These are phyloP conservation scores for Eucalyptus pauciflora DNA, from an alignment of 345 rosid species.

Conservation along the genomic window DNA sequence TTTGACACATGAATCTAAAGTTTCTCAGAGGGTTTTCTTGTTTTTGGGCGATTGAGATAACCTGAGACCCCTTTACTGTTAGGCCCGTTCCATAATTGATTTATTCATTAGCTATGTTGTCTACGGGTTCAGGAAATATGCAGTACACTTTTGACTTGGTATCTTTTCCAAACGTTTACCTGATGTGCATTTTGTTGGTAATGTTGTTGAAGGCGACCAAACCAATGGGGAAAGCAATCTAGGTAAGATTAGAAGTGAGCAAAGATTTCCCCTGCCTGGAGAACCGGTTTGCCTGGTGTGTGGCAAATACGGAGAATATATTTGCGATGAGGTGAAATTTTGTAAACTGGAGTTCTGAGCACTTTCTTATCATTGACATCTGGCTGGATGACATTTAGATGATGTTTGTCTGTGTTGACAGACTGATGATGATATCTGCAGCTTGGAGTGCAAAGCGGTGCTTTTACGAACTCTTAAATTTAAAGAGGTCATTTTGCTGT, in stretches of 20 bases:
- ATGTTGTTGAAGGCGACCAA: conserved; percentile 6
- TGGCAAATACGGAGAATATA: conserved; percentile 69
- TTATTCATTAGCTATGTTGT: neutral
- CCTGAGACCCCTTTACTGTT: neutral
- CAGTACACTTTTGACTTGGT: neutral
- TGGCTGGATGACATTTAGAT: neutral
- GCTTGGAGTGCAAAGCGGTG: conserved; percentile 57
- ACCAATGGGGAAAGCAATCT: neutral
- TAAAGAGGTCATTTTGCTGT: conserved; percentile 19
- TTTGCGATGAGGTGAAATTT: conserved; percentile 49
- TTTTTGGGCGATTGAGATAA: neutral
- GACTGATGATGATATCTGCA: conserved; percentile 77
- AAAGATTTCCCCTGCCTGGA: conserved; percentile 44
- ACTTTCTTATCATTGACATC: neutral
- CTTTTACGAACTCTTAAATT: conserved; percentile 31
- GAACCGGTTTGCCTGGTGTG: conserved; percentile 62
- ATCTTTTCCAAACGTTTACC: neutral
- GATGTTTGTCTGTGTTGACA: conserved; percentile 2
- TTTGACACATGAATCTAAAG: neutral
- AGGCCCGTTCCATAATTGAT: neutral
- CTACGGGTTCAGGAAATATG: neutral
- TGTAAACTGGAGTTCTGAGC: neutral
- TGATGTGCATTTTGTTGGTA: conserved; percentile 2
- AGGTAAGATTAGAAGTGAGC: conserved; percentile 31
- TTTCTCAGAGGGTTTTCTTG: neutral